These are phyloP conservation scores for Digitaria exilis DNA, from an alignment of 202 grass and related monocot genomes.

Conservation along the genomic window DNA sequence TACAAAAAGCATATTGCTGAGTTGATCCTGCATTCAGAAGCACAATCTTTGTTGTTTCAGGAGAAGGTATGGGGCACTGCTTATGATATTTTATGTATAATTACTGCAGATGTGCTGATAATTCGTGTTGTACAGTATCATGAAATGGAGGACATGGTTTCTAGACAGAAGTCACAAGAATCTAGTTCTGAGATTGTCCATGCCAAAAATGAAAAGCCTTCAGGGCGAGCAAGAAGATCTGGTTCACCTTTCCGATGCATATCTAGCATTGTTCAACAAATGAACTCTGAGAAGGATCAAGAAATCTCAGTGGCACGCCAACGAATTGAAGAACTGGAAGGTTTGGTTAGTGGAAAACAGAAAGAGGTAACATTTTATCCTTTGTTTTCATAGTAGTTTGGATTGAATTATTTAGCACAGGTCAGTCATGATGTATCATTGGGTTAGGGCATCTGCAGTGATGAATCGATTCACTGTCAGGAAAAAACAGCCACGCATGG, in stretches of 20 bases:
- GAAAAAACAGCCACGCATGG: too few relatives aligned
- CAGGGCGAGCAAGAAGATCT: slow-evolving; percentile 56
- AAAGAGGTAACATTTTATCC: slow-evolving; percentile 63
- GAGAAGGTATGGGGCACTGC: slow-evolving; percentile 61
- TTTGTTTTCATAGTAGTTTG: not conserved
- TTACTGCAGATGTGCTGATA: slow-evolving; percentile 39
- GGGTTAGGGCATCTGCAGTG: too few relatives aligned
- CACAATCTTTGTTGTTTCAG: slow-evolving; percentile 82
- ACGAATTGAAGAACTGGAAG: slow-evolving; percentile 82
- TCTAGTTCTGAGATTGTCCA: slow-evolving; percentile 44
- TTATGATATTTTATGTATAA: slow-evolving; percentile 37
- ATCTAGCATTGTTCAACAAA: slow-evolving; percentile 80
- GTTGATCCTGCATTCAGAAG: slow-evolving; percentile 82
- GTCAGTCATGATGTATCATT: not conserved
- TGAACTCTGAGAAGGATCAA: slow-evolving; percentile 82
- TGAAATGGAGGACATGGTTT: slow-evolving; percentile 68
- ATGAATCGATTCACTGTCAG: too few relatives aligned
- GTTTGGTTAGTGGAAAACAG: slow-evolving; percentile 66
- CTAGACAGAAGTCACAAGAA: slow-evolving; percentile 43
- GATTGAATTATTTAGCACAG: not conserved
- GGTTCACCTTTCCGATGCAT: slow-evolving; percentile 84
- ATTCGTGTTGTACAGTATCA: slow-evolving; percentile 58
- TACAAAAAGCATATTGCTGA: slow-evolving; percentile 86
- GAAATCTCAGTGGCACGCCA: slow-evolving; percentile 65
- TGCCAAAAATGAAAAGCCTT: slow-evolving; percentile 65